A percentile compares a stretch with the other conserved stretches of the same genome.
These are phyloP conservation scores for Filobasidium wieringae DNA, from an alignment of 768 basidiomycete species.

Conservation along the genomic window DNA sequence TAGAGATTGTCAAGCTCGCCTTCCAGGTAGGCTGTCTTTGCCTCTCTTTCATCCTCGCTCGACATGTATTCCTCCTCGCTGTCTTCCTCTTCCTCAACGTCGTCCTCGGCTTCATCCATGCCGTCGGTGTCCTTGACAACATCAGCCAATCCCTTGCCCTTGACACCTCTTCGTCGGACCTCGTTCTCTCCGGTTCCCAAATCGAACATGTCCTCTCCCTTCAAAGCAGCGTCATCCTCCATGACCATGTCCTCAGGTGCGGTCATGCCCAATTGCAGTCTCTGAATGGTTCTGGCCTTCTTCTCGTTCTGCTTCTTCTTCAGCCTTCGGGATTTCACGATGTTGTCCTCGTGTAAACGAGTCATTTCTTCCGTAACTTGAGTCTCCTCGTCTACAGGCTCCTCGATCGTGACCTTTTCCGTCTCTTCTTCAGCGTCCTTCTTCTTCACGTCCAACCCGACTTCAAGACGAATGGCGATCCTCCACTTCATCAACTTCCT, in stretches of 20 bases:
- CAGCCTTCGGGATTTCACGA: constrained; percentile 58
- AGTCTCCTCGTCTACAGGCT: constrained; percentile 68
- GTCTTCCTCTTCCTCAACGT: constrained; percentile 42
- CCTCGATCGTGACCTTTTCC: constrained; percentile 49
- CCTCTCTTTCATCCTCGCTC: constrained; percentile 54
- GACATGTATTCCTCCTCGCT: constrained; percentile 42
- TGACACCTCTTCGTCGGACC: constrained; percentile 40
- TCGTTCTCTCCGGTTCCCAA: constrained; percentile 53
- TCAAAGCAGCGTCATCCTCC: constrained; percentile 55
- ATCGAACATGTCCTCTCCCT: constrained; percentile 69
- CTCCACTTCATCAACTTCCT: constrained; percentile 88
- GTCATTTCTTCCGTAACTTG: constrained; percentile 82
- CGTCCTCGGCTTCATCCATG: constrained; percentile 39
- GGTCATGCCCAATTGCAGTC: constrained; percentile 94
- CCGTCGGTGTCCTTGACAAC: constrained; percentile 41
- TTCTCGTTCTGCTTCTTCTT: constrained; percentile 77
- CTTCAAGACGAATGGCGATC: constrained; percentile 69
- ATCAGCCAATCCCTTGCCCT: constrained; percentile 42
- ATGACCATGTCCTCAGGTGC: constrained; percentile 93
- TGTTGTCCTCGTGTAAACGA: constrained; percentile 64
- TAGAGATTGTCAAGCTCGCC: constrained; percentile 81
- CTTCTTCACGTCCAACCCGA: constrained; percentile 71
- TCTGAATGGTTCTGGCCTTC: constrained; percentile 72
- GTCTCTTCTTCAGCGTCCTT: constrained; percentile 62
- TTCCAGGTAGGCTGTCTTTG: constrained; percentile 55